phyloP scores from a whole-genome alignment of 495 filamentous ascomycete species.

The Penicillium chermesinum region DNA sequence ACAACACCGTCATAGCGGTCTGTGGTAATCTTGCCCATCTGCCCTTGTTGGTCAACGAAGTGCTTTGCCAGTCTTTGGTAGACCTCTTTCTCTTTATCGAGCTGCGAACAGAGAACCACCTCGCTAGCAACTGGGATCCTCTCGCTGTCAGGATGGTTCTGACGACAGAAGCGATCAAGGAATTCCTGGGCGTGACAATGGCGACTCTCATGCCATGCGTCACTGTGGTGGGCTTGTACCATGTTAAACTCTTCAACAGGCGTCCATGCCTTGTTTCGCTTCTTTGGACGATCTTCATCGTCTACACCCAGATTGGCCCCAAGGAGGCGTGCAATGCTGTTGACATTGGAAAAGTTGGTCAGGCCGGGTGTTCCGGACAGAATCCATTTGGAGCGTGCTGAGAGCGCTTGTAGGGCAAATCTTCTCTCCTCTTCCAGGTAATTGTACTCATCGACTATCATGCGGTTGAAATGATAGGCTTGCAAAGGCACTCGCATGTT shows the following conservation, averaged over 20 bases:
- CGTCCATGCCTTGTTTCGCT: conserved; percentile 15
- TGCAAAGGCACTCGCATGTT: conserved; percentile 43
- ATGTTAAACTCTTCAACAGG: conserved; percentile 46
- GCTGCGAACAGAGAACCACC: conserved; percentile 32
- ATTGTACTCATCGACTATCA: conserved; percentile 67
- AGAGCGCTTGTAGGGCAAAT: conserved; percentile 26
- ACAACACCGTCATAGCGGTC: neutral
- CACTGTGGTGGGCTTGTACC: conserved; percentile 36
- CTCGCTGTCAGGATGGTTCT: conserved; percentile 44
- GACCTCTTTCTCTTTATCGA: conserved; percentile 37
- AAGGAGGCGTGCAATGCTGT: conserved; percentile 51
- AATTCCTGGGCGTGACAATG: conserved; percentile 48
- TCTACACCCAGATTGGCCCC: conserved; percentile 51
- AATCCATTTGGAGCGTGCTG: conserved; percentile 57
- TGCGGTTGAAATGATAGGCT: conserved; percentile 55
- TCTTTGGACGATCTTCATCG: conserved; percentile 33
- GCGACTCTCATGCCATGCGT: conserved; percentile 49
- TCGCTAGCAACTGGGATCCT: conserved; percentile 37
- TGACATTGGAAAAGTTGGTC: conserved; percentile 53
- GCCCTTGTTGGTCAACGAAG: conserved; percentile 9
- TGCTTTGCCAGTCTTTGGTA: conserved; percentile 46
- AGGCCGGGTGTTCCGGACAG: conserved; percentile 63
- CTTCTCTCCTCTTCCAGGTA: conserved; percentile 42
- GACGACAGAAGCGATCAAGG: conserved; percentile 48
- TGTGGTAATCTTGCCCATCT: neutral